phyloP scores from a whole-genome alignment of 116 monocot species.

The Phalaenopsis hybrid region DNA sequence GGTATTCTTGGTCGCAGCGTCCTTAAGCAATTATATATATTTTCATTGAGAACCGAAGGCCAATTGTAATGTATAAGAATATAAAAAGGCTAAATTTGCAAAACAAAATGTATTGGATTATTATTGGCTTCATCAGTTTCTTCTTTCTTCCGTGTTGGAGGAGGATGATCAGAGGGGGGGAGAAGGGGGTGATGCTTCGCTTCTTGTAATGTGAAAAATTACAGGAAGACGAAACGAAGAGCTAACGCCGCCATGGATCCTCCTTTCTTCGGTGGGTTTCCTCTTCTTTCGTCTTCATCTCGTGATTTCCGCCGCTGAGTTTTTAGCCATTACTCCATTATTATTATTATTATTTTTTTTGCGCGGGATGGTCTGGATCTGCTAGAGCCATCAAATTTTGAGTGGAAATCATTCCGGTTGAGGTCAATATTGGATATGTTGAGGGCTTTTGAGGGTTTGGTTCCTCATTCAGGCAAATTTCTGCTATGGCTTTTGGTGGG shows the following conservation, averaged over 20 bases:
- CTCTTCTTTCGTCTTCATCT: background rate
- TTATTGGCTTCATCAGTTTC: background rate
- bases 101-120: background rate
- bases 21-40: background rate
- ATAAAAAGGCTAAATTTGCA: background rate
- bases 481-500: background rate
- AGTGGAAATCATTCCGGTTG: slow-evolving; percentile 2
- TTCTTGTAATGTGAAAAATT: slow-evolving; percentile 3
- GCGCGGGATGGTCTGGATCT: background rate
- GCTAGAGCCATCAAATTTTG: slow-evolving; percentile 3
- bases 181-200: background rate
- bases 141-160: background rate
- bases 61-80: background rate
- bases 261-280: slow-evolving; percentile 27
- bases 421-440: background rate
- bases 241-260: slow-evolving; percentile 22
- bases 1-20: background rate
- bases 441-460: background rate
- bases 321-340: background rate
- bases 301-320: background rate
- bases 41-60: background rate
- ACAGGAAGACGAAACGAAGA: background rate
- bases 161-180: background rate
- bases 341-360: background rate
- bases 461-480: background rate